Evolutionary conservation across 1,284 basidiomycete species (phyloP).

Genomic region (Cryptococcus depauperatus): DNA sequence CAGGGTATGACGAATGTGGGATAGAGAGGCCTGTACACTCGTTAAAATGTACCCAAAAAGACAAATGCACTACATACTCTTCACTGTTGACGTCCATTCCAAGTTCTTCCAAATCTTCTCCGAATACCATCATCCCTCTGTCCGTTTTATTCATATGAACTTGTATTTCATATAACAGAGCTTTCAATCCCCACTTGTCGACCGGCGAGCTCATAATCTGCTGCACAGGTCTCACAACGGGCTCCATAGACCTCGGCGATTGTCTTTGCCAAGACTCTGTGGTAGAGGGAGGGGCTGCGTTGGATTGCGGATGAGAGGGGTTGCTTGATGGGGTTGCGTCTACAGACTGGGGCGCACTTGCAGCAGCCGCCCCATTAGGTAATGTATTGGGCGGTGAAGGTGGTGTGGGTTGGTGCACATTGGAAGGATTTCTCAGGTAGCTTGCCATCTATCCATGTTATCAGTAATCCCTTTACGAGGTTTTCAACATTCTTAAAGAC

Average conservation of each 20-base stretch:
- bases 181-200: conserved; percentile 88
- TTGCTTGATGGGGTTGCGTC: conserved; percentile 30
- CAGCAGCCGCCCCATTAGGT: conserved; percentile 19
- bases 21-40: conserved; percentile 66
- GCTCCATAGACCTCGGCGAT: conserved; percentile 35
- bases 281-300: conserved; percentile 22
- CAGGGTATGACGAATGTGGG: conserved; percentile 94
- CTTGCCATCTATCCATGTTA: conserved; percentile 21
- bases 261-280: conserved; percentile 31
- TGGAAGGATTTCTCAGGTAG: conserved; percentile 20
- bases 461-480: too few relatives aligned
- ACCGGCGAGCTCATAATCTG: conserved; percentile 90
- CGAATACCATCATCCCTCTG: conserved; percentile 74
- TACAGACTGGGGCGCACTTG: conserved; percentile 25
- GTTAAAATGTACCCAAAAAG: background rate
- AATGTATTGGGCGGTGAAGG: conserved; percentile 20
- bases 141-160: conserved; percentile 68
- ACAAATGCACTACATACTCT: conserved; percentile 54
- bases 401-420: conserved; percentile 12
- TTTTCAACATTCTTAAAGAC: background rate
- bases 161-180: conserved; percentile 83
- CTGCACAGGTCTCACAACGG: conserved; percentile 83
- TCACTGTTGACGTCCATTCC: conserved; percentile 80
- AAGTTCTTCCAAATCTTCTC: conserved; percentile 85
- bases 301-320: conserved; percentile 18